Conservation (phyloP, 1,284 basidiomycete genomes). For the Ceratobasidium sp. region DNA sequence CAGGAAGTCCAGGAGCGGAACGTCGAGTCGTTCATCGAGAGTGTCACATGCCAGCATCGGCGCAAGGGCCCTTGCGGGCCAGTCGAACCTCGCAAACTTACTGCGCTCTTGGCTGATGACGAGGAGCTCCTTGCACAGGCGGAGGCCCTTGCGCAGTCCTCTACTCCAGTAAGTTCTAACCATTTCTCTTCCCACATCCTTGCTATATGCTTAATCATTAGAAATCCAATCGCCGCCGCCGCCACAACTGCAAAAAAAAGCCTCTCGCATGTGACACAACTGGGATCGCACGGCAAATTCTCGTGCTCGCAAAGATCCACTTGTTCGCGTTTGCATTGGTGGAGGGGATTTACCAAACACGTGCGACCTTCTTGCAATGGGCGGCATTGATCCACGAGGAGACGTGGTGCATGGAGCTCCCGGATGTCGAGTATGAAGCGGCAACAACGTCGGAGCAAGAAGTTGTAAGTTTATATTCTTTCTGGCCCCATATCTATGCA, state of each 20-base stretch:
- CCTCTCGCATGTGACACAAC: slow-evolving; percentile 5
- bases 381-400: neutral
- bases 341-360: slow-evolving; percentile 19
- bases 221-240: no score
- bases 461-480: neutral
- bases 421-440: neutral
- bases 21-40: neutral
- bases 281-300: neutral
- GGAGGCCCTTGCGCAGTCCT: neutral
- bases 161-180: neutral
- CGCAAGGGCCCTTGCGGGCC: neutral
- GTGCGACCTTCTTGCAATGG: slow-evolving; percentile 1
- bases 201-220: neutral
- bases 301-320: neutral
- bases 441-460: no score
- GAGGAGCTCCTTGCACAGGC: neutral
- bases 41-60: neutral
- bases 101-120: neutral
- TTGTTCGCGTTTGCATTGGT: neutral
- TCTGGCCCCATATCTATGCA: neutral
- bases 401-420: slow-evolving; percentile 22
- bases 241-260: slow-evolving; percentile 22
- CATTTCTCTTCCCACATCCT: neutral
- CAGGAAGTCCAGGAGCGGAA: neutral
- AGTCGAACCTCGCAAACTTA: neutral